phyloP scores from a whole-genome alignment of 2,329 filamentous ascomycete genomes.

The Fusarium cicatricum region DNA sequence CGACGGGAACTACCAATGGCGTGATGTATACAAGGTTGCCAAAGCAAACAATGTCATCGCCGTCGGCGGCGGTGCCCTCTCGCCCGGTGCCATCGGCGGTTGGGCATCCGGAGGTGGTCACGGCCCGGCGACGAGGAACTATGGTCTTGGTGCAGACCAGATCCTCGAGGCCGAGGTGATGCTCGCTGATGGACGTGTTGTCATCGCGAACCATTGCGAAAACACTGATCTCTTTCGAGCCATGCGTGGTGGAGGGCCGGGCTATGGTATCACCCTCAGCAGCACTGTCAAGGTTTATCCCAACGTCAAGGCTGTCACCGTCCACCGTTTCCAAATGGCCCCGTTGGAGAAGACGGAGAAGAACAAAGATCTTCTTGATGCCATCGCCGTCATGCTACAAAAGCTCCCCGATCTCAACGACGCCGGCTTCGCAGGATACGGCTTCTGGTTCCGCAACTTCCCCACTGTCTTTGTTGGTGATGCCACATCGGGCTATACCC shows the following conservation, averaged over 20 bases:
- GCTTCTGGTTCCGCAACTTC: constrained; percentile 28
- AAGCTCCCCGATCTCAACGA: constrained; percentile 26
- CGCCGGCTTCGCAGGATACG: constrained; percentile 26
- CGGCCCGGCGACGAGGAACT: constrained; percentile 27
- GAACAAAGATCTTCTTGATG: constrained; percentile 13
- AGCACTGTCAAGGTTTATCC: constrained; percentile 26
- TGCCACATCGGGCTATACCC: constrained; percentile 21
- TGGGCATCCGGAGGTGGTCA: constrained; percentile 27
- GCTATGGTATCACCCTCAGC: constrained; percentile 20
- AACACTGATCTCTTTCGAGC: constrained; percentile 26
- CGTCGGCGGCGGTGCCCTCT: constrained; percentile 23
- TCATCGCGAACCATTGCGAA: constrained; percentile 20
- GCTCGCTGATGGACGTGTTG: constrained; percentile 13
- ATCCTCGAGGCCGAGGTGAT: constrained; percentile 28
- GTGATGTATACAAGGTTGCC: constrained; percentile 26
- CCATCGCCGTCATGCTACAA: constrained; percentile 5
- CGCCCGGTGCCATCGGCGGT: constrained; percentile 25
- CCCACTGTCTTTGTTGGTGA: constrained; percentile 13
- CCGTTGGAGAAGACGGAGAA: constrained; percentile 21
- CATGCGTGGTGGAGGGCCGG: constrained; percentile 23
- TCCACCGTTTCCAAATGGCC: constrained; percentile 9
- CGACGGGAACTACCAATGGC: constrained; percentile 26
- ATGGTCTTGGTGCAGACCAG: constrained; percentile 24
- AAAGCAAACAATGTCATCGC: constrained; percentile 22
- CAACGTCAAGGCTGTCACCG: constrained; percentile 16